These are phyloP conservation scores for Plantago rigida DNA, from an alignment of 305 asterid species.

Conservation along the genomic window DNA sequence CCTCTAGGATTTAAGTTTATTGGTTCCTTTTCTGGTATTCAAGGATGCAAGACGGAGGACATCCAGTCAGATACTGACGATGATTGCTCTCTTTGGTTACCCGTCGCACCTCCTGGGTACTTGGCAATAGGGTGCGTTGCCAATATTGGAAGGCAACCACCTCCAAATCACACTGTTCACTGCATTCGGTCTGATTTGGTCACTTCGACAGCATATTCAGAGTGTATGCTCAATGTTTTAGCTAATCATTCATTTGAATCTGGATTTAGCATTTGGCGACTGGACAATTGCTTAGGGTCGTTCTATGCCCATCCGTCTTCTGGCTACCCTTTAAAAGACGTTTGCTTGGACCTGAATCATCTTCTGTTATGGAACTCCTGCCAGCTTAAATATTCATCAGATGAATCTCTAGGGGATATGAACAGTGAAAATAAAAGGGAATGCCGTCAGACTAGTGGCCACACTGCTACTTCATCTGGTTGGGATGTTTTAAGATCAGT, in stretches of 20 bases:
- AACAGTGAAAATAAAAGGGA: conserved; percentile 34
- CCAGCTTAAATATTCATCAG: conserved; percentile 51
- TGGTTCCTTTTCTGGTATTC: conserved; percentile 55
- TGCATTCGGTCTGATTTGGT: conserved; percentile 92
- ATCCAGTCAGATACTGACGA: conserved; percentile 30
- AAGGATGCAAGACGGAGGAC: conserved; percentile 41
- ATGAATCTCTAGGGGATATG: conserved; percentile 45
- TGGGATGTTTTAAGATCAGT: conserved; percentile 89
- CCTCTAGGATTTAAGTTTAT: conserved; percentile 79
- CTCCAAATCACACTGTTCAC: conserved; percentile 80
- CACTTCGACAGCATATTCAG: conserved; percentile 62
- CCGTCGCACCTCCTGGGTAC: conserved; percentile 94
- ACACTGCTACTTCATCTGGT: conserved; percentile 61
- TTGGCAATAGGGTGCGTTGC: conserved; percentile 88
- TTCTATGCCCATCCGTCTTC: conserved; percentile 73
- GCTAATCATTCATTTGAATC: conserved; percentile 46
- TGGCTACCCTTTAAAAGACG: conserved; percentile 48
- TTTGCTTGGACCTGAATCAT: conserved; percentile 77
- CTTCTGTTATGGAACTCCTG: conserved; percentile 70
- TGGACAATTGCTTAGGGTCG: conserved; percentile 82
- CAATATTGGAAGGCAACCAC: conserved; percentile 73
- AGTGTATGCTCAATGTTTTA: conserved; percentile 55
- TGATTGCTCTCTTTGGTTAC: conserved; percentile 92
- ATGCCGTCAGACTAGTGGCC: conserved; percentile 41
- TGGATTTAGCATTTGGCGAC: conserved; percentile 92